Evolutionary conservation across 495 filamentous ascomycete species (phyloP).

Genomic region (Lentithecium fluviatile): DNA sequence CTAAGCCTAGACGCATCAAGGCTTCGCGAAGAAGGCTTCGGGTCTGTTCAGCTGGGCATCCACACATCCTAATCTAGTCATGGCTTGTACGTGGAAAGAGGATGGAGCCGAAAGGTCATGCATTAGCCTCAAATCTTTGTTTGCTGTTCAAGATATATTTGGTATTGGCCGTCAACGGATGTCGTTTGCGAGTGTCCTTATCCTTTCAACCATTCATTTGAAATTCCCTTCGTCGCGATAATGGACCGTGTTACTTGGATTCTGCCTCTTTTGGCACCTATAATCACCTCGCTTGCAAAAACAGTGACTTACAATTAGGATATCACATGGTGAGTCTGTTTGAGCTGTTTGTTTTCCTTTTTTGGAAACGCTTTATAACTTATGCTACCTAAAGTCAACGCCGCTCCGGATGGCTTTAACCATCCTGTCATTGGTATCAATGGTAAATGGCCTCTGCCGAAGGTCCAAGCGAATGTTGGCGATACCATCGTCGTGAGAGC

Average conservation of each 20-base stretch:
- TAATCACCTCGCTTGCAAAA: background rate
- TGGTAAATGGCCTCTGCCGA: conserved; percentile 30
- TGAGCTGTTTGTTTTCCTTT: background rate
- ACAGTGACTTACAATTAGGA: conserved; percentile 6
- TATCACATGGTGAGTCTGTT: conserved; percentile 1
- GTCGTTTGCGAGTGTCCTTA: no score
- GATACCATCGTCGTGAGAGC: conserved; percentile 28
- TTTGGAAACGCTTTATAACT: background rate
- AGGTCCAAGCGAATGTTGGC: conserved; percentile 20
- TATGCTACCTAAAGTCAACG: background rate
- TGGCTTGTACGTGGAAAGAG: no score
- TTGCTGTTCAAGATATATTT: no score
- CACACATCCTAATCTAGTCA: no score
- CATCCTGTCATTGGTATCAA: conserved; percentile 22
- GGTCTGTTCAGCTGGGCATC: no score
- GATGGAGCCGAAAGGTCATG: no score
- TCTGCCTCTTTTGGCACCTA: background rate
- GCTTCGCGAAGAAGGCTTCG: no score
- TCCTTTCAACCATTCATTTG: no score
- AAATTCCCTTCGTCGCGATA: no score
- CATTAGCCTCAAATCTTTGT: no score
- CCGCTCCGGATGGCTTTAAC: conserved; percentile 14
- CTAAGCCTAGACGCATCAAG: no score
- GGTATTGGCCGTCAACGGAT: no score
- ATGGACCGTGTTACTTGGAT: background rate